These are phyloP conservation scores for Parafenestella ontariensis DNA, from an alignment of 2,329 filamentous ascomycete species.

Conservation along the genomic window DNA sequence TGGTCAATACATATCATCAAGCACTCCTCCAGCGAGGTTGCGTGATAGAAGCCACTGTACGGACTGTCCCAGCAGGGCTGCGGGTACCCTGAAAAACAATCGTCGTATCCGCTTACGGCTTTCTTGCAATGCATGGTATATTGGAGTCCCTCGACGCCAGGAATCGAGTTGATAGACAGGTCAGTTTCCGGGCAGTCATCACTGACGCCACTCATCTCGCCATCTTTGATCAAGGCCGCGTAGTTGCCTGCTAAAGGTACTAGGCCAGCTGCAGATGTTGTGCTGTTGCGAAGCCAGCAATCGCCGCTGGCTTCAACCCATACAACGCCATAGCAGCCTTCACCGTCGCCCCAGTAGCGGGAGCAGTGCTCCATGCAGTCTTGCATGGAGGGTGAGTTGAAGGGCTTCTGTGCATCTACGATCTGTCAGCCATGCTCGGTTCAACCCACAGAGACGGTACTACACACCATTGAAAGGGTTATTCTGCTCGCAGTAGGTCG, in stretches of 20 bases:
- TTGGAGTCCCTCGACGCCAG: slow-evolving; percentile 26
- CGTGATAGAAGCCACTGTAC: slow-evolving; percentile 38
- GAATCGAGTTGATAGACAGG: slow-evolving; percentile 26
- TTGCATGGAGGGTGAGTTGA: slow-evolving; percentile 23
- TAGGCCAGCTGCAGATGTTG: slow-evolving; percentile 18
- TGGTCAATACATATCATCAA: slow-evolving; percentile 34
- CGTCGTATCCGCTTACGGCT: slow-evolving; percentile 26
- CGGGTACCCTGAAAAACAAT: slow-evolving; percentile 29
- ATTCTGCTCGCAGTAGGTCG: slow-evolving; percentile 38
- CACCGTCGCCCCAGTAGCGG: slow-evolving; percentile 36
- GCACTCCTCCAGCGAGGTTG: slow-evolving; percentile 36
- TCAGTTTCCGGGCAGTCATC: slow-evolving; percentile 33
- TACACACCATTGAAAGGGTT: slow-evolving; percentile 36
- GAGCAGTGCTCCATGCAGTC: slow-evolving; percentile 44
- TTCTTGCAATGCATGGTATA: slow-evolving; percentile 42
- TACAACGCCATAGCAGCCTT: slow-evolving; percentile 41
- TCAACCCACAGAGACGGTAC: background rate
- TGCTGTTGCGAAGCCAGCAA: slow-evolving; percentile 42
- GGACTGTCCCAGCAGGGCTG: slow-evolving; percentile 20
- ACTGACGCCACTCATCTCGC: slow-evolving; percentile 25
- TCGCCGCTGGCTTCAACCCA: slow-evolving; percentile 23
- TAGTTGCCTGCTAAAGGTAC: slow-evolving; percentile 18
- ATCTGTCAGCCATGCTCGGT: slow-evolving; percentile 5
- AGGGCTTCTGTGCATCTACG: slow-evolving; percentile 26
- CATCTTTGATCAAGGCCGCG: slow-evolving; percentile 29